phyloP scores from a whole-genome alignment of 192 early-diverging fungal species.

The Pilobolus umbonatus region DNA sequence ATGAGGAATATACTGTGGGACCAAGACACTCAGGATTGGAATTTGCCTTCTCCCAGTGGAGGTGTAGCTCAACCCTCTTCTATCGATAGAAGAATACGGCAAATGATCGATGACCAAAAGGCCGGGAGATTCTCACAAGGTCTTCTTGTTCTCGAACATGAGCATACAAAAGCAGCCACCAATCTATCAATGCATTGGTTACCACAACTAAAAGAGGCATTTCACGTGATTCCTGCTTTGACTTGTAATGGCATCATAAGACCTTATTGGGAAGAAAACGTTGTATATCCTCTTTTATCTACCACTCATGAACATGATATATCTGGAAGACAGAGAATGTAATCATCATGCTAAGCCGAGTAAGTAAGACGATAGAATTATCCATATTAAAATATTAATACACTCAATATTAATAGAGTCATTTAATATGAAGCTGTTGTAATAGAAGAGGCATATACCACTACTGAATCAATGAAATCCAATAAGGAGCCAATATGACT shows the following conservation, averaged over 20 bases:
- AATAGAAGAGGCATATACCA: too few relatives aligned
- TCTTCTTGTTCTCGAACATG: conserved; percentile 37
- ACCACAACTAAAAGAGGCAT: conserved; percentile 30
- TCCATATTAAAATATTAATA: too few relatives aligned
- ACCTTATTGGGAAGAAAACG: conserved; percentile 36
- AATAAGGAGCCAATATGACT: too few relatives aligned
- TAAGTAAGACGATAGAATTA: too few relatives aligned
- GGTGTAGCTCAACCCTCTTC: conserved; percentile 19
- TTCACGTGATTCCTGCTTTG: conserved; percentile 32
- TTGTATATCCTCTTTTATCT: conserved; percentile 1
- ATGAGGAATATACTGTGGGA: conserved; percentile 20
- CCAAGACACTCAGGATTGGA: conserved; percentile 37
- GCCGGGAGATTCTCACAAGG: conserved; percentile 20
- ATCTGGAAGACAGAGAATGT: too few relatives aligned
- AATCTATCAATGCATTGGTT: conserved; percentile 40
- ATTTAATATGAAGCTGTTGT: too few relatives aligned
- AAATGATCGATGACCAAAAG: conserved; percentile 22
- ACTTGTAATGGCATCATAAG: conserved; percentile 34
- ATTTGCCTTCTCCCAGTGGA: conserved; percentile 32
- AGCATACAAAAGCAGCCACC: conserved; percentile 37
- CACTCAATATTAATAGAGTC: too few relatives aligned
- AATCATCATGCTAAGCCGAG: too few relatives aligned
- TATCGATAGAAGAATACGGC: conserved; percentile 29
- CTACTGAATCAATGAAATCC: too few relatives aligned
- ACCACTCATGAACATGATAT: too few relatives aligned